Evolutionary conservation across 345 rosid species (phyloP).

Genomic region (Rhodamnia rubescens): DNA sequence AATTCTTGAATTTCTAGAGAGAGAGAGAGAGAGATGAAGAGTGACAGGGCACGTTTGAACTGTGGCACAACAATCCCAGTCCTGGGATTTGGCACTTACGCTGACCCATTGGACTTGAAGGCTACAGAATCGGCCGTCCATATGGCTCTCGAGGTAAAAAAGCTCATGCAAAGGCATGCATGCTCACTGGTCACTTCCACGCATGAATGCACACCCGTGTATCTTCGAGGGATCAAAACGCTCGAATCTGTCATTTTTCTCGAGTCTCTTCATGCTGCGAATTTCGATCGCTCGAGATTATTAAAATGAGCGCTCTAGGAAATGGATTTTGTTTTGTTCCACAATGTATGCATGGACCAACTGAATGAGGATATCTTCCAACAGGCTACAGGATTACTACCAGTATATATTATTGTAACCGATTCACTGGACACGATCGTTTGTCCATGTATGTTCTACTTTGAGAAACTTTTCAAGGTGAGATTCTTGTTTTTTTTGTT

Average conservation of each 20-base stretch:
- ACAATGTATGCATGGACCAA: too few relatives aligned
- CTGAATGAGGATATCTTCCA: background rate
- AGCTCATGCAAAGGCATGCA: background rate
- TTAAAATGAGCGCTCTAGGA: background rate
- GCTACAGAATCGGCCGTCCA: constrained; percentile 49
- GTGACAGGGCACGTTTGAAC: constrained; percentile 34
- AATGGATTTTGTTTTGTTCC: background rate
- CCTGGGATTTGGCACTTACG: constrained; percentile 74
- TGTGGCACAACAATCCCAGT: constrained; percentile 55
- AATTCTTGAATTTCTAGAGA: background rate
- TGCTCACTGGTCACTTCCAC: background rate
- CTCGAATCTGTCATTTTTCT: background rate
- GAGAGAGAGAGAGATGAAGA: constrained; percentile 16
- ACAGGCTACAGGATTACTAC: background rate
- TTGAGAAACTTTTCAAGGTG: background rate
- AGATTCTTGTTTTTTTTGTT: background rate
- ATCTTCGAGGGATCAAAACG: background rate
- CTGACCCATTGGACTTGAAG: constrained; percentile 26
- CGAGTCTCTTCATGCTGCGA: background rate
- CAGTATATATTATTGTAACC: background rate
- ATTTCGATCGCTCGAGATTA: background rate
- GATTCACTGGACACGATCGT: background rate
- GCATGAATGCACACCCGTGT: background rate
- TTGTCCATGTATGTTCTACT: background rate
- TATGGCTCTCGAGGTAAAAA: constrained; percentile 54